A percentile compares a stretch with the other conserved stretches of the same genome.
These are phyloP conservation scores for Neonectria hederae DNA, from an alignment of 2,329 filamentous ascomycete species.

Conservation along the genomic window DNA sequence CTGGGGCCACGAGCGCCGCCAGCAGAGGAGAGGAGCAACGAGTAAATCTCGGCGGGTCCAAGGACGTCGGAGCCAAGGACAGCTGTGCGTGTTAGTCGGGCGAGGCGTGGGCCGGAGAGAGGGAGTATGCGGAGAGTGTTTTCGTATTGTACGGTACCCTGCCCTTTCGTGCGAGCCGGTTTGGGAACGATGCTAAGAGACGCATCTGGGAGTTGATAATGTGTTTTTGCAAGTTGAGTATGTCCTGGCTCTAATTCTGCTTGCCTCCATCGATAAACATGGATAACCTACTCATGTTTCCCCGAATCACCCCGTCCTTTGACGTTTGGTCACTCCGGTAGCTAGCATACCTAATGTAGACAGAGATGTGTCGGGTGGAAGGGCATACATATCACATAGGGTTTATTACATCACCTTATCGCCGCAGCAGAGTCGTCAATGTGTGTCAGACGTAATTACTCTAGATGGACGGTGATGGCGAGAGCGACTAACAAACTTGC, in stretches of 20 bases:
- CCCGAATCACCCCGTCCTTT: neutral
- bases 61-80: constrained; percentile 82
- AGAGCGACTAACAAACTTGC: neutral
- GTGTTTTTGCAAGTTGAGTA: constrained; percentile 29
- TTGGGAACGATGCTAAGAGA: constrained; percentile 42
- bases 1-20: constrained; percentile 68
- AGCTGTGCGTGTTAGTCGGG: constrained; percentile 81
- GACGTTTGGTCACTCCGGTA: neutral
- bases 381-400: neutral
- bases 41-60: constrained; percentile 82
- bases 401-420: neutral
- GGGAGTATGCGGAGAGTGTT: constrained; percentile 26
- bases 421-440: too few species aligned
- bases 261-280: constrained; percentile 13
- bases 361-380: neutral
- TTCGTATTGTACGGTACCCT: constrained; percentile 41
- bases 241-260: constrained; percentile 31
- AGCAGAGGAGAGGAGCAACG: constrained; percentile 75
- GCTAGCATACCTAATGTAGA: neutral
- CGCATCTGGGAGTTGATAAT: constrained; percentile 43
- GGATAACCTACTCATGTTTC: constrained; percentile 3
- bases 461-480: neutral
- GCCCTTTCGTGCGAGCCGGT: constrained; percentile 39
- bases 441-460: neutral
- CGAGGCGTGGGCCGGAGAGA: constrained; percentile 16